Conservation (phyloP, 139 green algal genomes). For the Chlamydomonas asymmetrica region DNA sequence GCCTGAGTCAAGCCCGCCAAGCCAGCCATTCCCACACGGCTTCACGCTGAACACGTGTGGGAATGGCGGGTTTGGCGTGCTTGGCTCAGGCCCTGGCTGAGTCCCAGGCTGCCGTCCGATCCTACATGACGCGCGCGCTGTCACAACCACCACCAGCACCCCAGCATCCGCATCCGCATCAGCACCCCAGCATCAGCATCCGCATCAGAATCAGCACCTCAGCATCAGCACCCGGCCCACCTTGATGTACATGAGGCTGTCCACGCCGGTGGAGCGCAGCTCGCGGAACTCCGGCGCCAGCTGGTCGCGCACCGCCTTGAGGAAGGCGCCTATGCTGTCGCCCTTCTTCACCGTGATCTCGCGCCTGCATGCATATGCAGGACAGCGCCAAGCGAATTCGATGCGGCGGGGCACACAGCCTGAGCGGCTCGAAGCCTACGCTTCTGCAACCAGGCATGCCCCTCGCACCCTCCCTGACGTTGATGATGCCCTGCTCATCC, state of each 20-base stretch:
- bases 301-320: constrained; percentile 86
- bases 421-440: not conserved
- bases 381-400: no score
- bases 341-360: constrained; percentile 55
- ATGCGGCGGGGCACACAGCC: no score
- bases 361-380: constrained; percentile 27
- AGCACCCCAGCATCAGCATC: not conserved
- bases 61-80: no score
- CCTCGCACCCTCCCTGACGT: no score
- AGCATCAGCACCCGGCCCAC: constrained; percentile 42
- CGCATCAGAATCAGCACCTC: not conserved
- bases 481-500: no score
- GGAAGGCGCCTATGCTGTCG: constrained; percentile 78
- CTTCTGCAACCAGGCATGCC: no score
- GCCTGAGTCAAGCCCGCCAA: no score
- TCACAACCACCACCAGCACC: not conserved
- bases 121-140: not conserved
- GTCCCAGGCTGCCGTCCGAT: no score
- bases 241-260: constrained; percentile 97
- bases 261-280: constrained; percentile 64
- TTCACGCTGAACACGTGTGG: no score
- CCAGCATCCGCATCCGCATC: not conserved
- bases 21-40: no score
- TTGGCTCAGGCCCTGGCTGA: no score
- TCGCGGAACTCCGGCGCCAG: constrained; percentile 88